Base-by-base conservation (phyloP, 2,329 filamentous ascomycete genomes). In the Diplodia mutila region DNA sequence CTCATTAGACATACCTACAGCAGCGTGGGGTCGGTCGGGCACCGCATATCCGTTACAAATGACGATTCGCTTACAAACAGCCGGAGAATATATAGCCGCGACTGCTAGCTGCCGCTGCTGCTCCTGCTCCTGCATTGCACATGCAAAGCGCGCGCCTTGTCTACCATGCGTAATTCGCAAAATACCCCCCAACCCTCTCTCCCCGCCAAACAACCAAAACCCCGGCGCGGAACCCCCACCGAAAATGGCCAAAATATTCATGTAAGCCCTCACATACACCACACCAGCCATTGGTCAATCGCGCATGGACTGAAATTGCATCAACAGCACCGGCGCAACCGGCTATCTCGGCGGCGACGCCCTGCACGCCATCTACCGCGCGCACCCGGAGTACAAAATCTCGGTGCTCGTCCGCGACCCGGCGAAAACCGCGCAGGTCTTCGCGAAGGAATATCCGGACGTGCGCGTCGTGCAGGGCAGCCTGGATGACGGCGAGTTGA, bases 301-400 rank as follows among this genome's bases (percentile, higher is more conserved):
- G 8, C 39, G 7, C 39, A 8, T n/a, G n/a, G n/a, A n/a, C n/a
- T n/a, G n/a, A n/a, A n/a, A n/a, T n/a, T n/a, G 16, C 5, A 18
- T 6, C 4, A 42, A 42, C 49, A 53, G 51, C 23, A 53, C 51
- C 23, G 51, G 51, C 7, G 51, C 51, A 9, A 27, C 51, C 1
- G 51, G 51, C 14, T 53, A 27, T 23, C 32, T 67, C 21, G 65
- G 65, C 23, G 65, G 65, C n/a, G 65, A 55, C 21, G 39, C 54
- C 6, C 52, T 67, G 23, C 32, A 67, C 37, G 11, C 27, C n/a
- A 25, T 67, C 14, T 32, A 18, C 16, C 27, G 12, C 6, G 18
- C 52, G 12, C 37, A 61, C 32, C 65, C 65, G 16, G 27, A 67
- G 4, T 55, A 61, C 16, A 9, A 27, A 12, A 59, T 67, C 34